Evolutionary conservation across 1,139 yeast genomes (phyloP).

Genomic region (Zygosaccharomyces pseudobailii): DNA sequence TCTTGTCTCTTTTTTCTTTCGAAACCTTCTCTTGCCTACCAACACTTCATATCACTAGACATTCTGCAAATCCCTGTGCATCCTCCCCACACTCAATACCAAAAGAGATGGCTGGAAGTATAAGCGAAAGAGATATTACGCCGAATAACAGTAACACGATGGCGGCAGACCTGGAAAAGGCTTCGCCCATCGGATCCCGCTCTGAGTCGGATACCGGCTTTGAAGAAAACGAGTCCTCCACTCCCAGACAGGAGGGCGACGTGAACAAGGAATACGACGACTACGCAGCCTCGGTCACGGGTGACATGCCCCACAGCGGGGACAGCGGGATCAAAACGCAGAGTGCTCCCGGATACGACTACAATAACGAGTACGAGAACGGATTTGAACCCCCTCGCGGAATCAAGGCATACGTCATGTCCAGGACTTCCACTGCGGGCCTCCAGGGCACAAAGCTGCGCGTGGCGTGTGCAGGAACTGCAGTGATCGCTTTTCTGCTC

Average conservation of each 20-base stretch:
- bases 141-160: background rate
- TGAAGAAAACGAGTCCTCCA: background rate
- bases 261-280: background rate
- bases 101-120: background rate
- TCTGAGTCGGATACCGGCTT: background rate
- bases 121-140: background rate
- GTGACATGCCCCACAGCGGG: background rate
- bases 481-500: slow-evolving; percentile 62
- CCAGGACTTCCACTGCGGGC: slow-evolving; percentile 14
- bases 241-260: background rate
- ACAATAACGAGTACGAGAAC: background rate
- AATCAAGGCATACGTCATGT: background rate
- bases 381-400: slow-evolving; percentile 4
- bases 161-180: background rate
- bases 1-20: background rate
- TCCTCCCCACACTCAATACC: background rate
- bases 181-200: background rate
- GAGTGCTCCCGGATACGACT: background rate
- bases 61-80: background rate
- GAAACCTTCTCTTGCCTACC: too few species aligned
- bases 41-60: background rate
- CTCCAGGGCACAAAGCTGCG: slow-evolving; percentile 41
- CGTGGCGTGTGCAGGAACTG: slow-evolving; percentile 47
- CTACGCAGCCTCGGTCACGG: background rate
- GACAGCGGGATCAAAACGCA: background rate